Base-by-base conservation (phyloP, 805 yeast species). In the Lachancea waltii region DNA sequence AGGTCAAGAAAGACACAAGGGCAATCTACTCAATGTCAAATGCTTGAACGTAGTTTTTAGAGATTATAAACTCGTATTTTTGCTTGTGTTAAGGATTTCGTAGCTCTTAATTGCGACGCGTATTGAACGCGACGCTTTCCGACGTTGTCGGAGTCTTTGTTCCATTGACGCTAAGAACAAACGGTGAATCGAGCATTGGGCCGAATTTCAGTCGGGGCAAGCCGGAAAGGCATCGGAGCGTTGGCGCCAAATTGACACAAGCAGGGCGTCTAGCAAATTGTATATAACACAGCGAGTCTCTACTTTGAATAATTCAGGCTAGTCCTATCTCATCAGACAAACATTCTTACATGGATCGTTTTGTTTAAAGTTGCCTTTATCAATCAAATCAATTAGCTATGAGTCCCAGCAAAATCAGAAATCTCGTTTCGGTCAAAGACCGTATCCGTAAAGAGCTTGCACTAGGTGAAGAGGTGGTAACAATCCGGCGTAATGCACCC, bases 401-500 rank as follows among this genome's bases (percentile, higher is more conserved):
- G 38, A 30, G 45, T 18, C 42, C 36, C 15, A 37, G 44, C 16
- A 35, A 43, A 18, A 41, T 39, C n/a, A 36, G 43, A 21, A 40
- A 34, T 10, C 41, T 38, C 27, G 28, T 41, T 13, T 43, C 48
- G 20, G 60, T 51, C 19, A 62, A 60, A 44, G 47, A 49, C 25
- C 45, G 48, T 34, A 59, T 61, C 43, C 58, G 62, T 43, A 33
- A 48, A 23, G 58, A 60, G 38, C 54, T 75, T 33, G 72, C 70
- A 27, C 69, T 83, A 44, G 70, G 72, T 49, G 72, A 72, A 30
- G 89, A 79, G 30, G 81, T 81, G 14, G 59, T 67, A 17, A 56
- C 54, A 7, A 77, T 83, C 49, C 83, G 86, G 60, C 95, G 90
- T 72, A 90, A 92, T 63, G 87, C 97, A 35, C 82, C 96, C 28